phyloP scores from a whole-genome alignment of 768 basidiomycete species.

The Leccinum subtestaceum region DNA sequence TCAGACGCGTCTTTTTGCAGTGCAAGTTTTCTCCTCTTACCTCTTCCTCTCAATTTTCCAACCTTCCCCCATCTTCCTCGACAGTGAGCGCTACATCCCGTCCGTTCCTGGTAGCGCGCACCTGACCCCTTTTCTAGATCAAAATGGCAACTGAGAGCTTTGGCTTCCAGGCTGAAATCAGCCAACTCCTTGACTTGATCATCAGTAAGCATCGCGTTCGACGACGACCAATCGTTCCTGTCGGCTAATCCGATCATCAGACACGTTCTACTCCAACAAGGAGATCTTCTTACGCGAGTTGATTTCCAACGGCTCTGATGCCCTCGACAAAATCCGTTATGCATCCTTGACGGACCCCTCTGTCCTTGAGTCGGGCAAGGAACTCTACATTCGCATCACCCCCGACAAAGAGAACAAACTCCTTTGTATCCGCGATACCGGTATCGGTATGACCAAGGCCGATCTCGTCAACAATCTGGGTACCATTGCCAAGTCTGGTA shows the following conservation, averaged over 20 bases:
- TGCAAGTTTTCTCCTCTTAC: conserved; percentile 2
- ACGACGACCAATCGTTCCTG: not conserved
- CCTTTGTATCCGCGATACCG: conserved; percentile 80
- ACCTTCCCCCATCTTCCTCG: conserved; percentile 8
- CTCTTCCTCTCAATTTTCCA: conserved; percentile 12
- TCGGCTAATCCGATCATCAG: conserved; percentile 37
- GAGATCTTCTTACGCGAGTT: conserved; percentile 99
- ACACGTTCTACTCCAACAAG: conserved; percentile 99
- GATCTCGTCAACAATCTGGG: conserved; percentile 99
- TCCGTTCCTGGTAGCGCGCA: not conserved
- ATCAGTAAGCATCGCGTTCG: conserved; percentile 65
- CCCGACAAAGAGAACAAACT: conserved; percentile 96
- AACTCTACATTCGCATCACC: conserved; percentile 89
- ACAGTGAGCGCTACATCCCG: conserved; percentile 13
- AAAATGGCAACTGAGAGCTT: conserved; percentile 82
- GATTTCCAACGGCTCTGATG: conserved; percentile 97
- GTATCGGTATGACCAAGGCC: conserved; percentile 98
- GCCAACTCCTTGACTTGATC: conserved; percentile 96
- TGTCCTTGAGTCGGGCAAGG: conserved; percentile 86
- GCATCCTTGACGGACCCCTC: conserved; percentile 91
- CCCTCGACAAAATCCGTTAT: conserved; percentile 98
- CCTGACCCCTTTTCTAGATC: conserved; percentile 22
- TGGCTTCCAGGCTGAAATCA: conserved; percentile 99
- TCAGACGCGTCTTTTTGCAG: conserved; percentile 17
- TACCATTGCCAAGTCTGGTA: conserved; percentile 93